Base-by-base conservation (phyloP, 306 rosid genomes). In the Potentilla sterilis region DNA sequence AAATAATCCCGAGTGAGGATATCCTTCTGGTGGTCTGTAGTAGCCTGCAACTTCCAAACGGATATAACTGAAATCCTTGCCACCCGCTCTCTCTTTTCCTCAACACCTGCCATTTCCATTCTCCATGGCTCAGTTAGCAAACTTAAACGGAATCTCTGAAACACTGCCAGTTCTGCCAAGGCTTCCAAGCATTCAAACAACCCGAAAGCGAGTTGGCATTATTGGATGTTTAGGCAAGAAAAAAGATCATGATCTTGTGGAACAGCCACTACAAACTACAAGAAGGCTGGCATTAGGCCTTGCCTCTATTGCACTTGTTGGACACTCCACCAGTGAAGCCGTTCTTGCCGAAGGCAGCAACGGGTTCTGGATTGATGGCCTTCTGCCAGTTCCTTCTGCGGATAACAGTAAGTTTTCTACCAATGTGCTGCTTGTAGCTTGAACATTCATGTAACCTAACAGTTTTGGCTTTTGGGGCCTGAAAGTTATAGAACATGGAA, bases 241-340 rank as follows among this genome's bases (percentile, higher is more conserved):
- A 75, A 79, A 77, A 6, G 76, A 85, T 6, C 70, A 82, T 24
- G 83, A 83, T 71, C n/a, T 68, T 57, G 77, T 82, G 81, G 83
- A 84, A 73, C 81, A 84, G 67, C 51, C 74, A n/a, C 44, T 84
- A 59, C 83, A 85, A 66, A 79, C 85, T 2, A 84, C 92, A 77
- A 92, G 96, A 86, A 92, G 99, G 83, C 69, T 83, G 80, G 83
- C 93, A 67, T 16, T 92, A 48, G 81, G 96, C 46, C 84, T 95
- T 62, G 91, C 89, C 69, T 89, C 96, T 46, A 16, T 88, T 65
- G 74, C 86, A 47, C 90, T 92, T 19, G 76, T 86, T 24, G 78
- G 87, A 1, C 75, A 72, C 79, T 74, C 76, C 58, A 41, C 67
- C 69, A 74, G 70, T 42, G 82, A 79, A 28, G 28, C 84, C 72